Percentiles rank a stretch among this genome's conserved stretches.
Conservation (phyloP, 176 grass and related monocot species). For the Aegilops tauschii region DNA sequence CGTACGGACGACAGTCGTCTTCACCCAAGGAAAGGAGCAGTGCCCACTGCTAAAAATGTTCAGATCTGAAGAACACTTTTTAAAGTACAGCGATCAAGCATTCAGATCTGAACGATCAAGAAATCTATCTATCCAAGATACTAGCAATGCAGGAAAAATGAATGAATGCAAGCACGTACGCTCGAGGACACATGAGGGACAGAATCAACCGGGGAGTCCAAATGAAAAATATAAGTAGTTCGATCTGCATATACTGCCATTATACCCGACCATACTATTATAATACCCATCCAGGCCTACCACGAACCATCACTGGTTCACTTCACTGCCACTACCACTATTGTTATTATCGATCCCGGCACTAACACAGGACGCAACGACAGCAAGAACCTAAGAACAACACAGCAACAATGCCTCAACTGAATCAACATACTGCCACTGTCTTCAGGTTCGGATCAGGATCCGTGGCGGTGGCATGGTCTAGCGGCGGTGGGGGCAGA, state of each 20-base stretch:
- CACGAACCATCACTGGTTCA: neutral
- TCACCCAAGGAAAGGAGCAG: neutral
- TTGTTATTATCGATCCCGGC: neutral
- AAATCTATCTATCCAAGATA: no score
- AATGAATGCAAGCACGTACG: neutral
- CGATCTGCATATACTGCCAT: neutral
- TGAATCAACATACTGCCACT: neutral
- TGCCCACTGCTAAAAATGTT: neutral
- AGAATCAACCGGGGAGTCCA: neutral
- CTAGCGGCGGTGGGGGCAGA: slow-evolving; percentile 74
- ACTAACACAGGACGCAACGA: neutral
- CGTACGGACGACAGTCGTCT: neutral
- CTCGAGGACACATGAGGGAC: neutral
- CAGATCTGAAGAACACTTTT: slow-evolving; percentile 15
- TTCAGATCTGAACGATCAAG: neutral
- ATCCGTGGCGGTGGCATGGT: neutral
- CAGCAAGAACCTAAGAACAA: neutral
- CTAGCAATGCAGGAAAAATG: neutral
- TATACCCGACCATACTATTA: slow-evolving; percentile 8
- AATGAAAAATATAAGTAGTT: neutral
- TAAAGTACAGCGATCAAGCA: neutral
- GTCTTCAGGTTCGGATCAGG: neutral
- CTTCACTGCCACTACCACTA: neutral
- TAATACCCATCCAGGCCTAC: neutral
- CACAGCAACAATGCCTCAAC: neutral